Percentiles rank a stretch among this genome's conserved stretches.
Conservation (phyloP, 2,329 filamentous ascomycete species). For the Chaetomiaceae sp. region DNA sequence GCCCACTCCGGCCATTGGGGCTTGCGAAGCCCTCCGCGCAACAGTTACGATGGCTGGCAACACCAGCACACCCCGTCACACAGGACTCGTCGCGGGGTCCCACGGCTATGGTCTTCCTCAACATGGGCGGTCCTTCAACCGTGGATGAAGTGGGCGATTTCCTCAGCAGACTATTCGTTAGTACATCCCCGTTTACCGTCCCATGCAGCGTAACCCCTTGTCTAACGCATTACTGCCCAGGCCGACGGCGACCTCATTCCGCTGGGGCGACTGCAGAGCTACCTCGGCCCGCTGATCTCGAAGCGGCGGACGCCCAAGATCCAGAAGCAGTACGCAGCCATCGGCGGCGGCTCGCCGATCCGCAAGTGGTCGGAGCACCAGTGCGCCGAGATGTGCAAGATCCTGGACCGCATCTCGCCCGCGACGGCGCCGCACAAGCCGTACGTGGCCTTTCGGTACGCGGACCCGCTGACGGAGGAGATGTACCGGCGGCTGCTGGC, state of each 20-base stretch:
- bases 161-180: constrained; percentile 83
- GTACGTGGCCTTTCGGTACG: constrained; percentile 95
- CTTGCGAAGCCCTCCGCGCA: constrained; percentile 27
- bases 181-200: constrained; percentile 29
- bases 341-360: constrained; percentile 96
- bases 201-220: no score
- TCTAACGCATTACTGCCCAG: constrained; percentile 40
- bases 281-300: constrained; percentile 83
- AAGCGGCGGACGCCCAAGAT: constrained; percentile 90
- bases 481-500: constrained; percentile 78
- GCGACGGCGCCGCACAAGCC: constrained; percentile 95
- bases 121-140: constrained; percentile 94
- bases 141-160: constrained; percentile 85
- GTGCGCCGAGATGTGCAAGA: constrained; percentile 91
- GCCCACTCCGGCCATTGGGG: constrained; percentile 24
- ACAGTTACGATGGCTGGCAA: constrained; percentile 48
- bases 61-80: constrained; percentile 65
- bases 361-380: constrained; percentile 97
- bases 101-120: constrained; percentile 97
- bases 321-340: constrained; percentile 87
- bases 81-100: constrained; percentile 72
- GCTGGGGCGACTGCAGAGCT: constrained; percentile 84
- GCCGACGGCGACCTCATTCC: constrained; percentile 92
- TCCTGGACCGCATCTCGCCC: constrained; percentile 83
- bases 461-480: constrained; percentile 85